Base-by-base conservation (phyloP, 2,329 filamentous ascomycete species). In the Paecilomyces niveus region DNA sequence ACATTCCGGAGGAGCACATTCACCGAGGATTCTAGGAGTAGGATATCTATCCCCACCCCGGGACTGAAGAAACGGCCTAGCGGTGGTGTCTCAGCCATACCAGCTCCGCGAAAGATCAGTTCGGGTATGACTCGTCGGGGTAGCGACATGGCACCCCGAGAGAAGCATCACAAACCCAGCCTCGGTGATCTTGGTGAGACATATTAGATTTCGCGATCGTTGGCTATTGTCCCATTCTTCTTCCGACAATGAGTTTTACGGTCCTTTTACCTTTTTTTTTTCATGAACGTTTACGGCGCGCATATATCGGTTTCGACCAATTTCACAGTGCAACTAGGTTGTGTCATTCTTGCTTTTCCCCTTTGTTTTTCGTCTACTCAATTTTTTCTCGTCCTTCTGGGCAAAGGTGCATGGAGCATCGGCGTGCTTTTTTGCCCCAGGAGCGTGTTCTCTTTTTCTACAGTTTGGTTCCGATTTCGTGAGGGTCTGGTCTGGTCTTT, bases 121-220 rank as follows among this genome's bases (percentile, higher is more conserved):
- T 68, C 70, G 22, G 72, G 70, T 24, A 58, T 73, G 52, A 63
- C 68, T 59, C 63, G 67, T 39, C 61, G 63, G 60, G 70, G 74
- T 56, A 73, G 78, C 57, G 72, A 77, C 61, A 81, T 81, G 76
- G 75, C 78, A 31, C 78, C 78, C 18, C 76, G 80, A 9, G 74
- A 55, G n/a, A n/a, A n/a, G 22, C 58, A 74, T 56, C 70, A 77
- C 59, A 77, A 78, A 57, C 73, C 81, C 62, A 80, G 80, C 65
- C 72, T 81, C 66, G 81, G 75, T 69, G 80, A 81, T 58, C 73
- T 83, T 53, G 83, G 83, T 50, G 82, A 85, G 71, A 83, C 81
- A n/a, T 85, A 80, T 70, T 85, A 74, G 72, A 55, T 45, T 49
- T 24, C 10, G 26, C n/a, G 32, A 33, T n/a, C 49, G 18, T 53